Evolutionary conservation across 2,329 filamentous ascomycete species (phyloP), one percentile per base, ranked within the genome.

Genomic region (Diplodia scrobiculata): DNA sequence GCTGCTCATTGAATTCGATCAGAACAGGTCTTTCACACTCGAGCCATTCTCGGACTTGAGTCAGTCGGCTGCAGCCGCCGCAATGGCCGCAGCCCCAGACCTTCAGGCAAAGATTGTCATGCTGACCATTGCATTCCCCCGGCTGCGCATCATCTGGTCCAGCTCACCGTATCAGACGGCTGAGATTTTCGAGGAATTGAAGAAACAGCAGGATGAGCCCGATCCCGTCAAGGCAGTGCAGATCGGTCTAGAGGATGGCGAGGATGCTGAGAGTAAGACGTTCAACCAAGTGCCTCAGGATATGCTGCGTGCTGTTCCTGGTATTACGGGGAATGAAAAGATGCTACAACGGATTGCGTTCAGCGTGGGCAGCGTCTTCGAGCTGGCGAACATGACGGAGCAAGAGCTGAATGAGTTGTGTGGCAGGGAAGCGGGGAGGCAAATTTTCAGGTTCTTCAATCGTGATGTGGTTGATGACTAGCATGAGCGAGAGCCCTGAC

Each of bases 1-100:
- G 86, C 87, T 99, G 6, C 86, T 99, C 52, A 98, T 99, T 73
- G 95, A 99, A 78, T 99, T 99, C 76, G 93, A 97, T 76, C 91
- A 96, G 75, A 94, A 96, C 80, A 97, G 96, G 77, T 94, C 91
- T 3, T 99, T 99, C 78, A 98, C 93, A 0, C 87, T 99, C 17
- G 95, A 84, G 63, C 82, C 82, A 0, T 84, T 84, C 67, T 78
- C 81, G 1, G 82, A 84, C 68, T 75, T 82, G 52, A 73, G 86
- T n/a, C 86, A 84, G 65, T 86, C 89, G 68, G 84, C 90, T 58
- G 86, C 87, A 63, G 84, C 89, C 0, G 82, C 83, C 55, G 27
- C 82, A 80, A 67, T 74, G 2, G 67, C 68, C 0, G 67, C 68
- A 0, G 84, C 87, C 0, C 89, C 89, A 41, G 95, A 97, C 74